These are phyloP conservation scores for Globisporangium echinulatum DNA, from an alignment of 352 stramenopile genomes.

Conservation along the genomic window DNA sequence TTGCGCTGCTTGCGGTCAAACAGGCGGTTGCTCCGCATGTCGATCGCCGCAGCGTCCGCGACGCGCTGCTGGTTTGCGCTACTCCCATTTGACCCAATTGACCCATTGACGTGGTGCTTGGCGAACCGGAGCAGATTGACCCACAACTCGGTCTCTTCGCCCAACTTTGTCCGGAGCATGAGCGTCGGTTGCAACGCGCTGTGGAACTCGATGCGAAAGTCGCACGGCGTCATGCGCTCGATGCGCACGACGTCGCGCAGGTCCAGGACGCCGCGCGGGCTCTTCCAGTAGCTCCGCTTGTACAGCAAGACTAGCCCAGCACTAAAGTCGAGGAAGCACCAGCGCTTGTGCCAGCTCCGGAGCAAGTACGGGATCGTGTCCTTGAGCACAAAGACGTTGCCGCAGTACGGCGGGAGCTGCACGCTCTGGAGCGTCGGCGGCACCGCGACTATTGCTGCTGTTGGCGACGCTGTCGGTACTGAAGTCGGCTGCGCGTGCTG, in stretches of 20 bases:
- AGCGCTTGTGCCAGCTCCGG: slow-evolving; percentile 75
- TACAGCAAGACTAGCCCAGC: slow-evolving; percentile 68
- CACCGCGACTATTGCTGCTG: slow-evolving; percentile 10
- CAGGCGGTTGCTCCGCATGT: slow-evolving; percentile 15
- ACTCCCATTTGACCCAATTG: not conserved
- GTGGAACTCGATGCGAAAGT: slow-evolving; percentile 65
- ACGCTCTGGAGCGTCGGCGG: slow-evolving; percentile 17
- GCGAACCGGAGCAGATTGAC: slow-evolving; percentile 67
- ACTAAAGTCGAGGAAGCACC: slow-evolving; percentile 78
- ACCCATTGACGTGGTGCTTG: slow-evolving; percentile 24
- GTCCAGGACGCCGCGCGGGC: slow-evolving; percentile 61
- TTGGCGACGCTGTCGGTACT: slow-evolving; percentile 8
- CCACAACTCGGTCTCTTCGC: slow-evolving; percentile 62
- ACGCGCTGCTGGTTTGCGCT: slow-evolving; percentile 8
- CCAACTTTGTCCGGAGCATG: slow-evolving; percentile 51
- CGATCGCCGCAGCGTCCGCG: slow-evolving; percentile 14
- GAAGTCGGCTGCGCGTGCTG: slow-evolving; percentile 20
- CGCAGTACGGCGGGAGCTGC: slow-evolving; percentile 63
- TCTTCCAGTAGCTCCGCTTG: slow-evolving; percentile 84
- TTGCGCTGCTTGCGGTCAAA: slow-evolving; percentile 28
- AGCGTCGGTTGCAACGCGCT: slow-evolving; percentile 36
- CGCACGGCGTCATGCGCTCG: slow-evolving; percentile 60
- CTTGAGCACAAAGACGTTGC: slow-evolving; percentile 72
- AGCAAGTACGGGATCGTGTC: slow-evolving; percentile 71
- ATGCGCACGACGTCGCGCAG: slow-evolving; percentile 51